Evolutionary conservation across 2,329 filamentous ascomycete species (phyloP), one percentile per base, ranked within the genome.

Genomic region (Hypoxylon sp.): DNA sequence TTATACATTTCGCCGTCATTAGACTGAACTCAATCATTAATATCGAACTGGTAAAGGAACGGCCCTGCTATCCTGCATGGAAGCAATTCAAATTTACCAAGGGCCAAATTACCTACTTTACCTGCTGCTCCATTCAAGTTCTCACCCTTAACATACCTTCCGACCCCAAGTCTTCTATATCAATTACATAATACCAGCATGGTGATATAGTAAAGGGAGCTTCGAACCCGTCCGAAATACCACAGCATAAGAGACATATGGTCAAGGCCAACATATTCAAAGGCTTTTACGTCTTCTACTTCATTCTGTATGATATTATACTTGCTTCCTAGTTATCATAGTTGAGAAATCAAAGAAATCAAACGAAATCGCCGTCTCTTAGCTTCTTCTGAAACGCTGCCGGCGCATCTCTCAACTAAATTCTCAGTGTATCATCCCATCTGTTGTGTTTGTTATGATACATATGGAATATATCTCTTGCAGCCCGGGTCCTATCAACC

Each of bases 1-100:
- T 17, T 60, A 13, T 60, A 51, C 5, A 43, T 19, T 11, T 17
- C 10, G 46, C 38, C 25, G 1, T 46, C 46, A 56, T 34, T 34
- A 56, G 38, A 56, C 53, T 11, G 34, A 32, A 32, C n/a, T 38
- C 9, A 7, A 7, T 19, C 43, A 19, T 11, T 32, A 5, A 49
- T 36, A n/a, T 7, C n/a, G 45, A 41, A 34, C n/a, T 17, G 30
- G n/a, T 23, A 30, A 50, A 46, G n/a, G 50, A 38, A 14, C 5
- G 23, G 21, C 30, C 43, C 32, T 58, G 19, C n/a, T 58, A 30
- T 38, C 30, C 46, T 23, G 30, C 32, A 28, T 41, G n/a, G 23
- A n/a, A 30, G 32, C 46, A 41, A 5, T 25, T 7, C 46, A 3
- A 19, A 34, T 21, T 21, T 21, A 11, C 17, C 17, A 21, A 43